These are phyloP conservation scores for Linum trigynum DNA, from an alignment of 345 rosid species.

Conservation along the genomic window DNA sequence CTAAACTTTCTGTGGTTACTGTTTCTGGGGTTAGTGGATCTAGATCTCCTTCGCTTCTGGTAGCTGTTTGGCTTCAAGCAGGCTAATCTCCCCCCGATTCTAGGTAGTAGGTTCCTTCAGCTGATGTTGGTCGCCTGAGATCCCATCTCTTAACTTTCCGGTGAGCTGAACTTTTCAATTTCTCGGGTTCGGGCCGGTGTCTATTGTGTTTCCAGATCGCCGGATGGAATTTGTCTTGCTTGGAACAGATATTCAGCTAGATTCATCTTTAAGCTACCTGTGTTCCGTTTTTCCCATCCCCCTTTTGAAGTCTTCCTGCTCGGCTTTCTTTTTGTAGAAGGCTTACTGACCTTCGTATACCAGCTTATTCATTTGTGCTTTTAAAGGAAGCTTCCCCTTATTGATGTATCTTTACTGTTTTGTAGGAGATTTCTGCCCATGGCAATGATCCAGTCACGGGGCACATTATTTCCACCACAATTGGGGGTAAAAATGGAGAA, in stretches of 20 bases:
- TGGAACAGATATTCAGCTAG: too few relatives aligned
- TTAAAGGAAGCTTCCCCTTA: not conserved
- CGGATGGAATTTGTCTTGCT: too few relatives aligned
- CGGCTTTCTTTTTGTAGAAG: too few relatives aligned
- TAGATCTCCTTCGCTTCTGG: not conserved
- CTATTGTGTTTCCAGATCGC: not conserved
- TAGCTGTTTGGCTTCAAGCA: too few relatives aligned
- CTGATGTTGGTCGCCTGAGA: not conserved
- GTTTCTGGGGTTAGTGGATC: not conserved
- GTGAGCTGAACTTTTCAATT: not conserved
- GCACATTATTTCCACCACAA: slow-evolving; percentile 67
- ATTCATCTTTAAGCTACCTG: too few relatives aligned
- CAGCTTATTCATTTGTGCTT: not conserved
- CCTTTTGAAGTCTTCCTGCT: too few relatives aligned
- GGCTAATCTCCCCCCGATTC: too few relatives aligned
- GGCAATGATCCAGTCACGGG: slow-evolving; percentile 57
- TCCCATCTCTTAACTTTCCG: not conserved
- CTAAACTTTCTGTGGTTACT: not conserved
- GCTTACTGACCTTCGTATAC: not conserved
- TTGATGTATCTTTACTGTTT: not conserved
- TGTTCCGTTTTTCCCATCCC: too few relatives aligned
- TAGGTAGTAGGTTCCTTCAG: not conserved
- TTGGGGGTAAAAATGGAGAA: slow-evolving; percentile 83
- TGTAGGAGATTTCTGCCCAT: slow-evolving; percentile 58
- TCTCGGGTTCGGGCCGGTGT: not conserved